Evolutionary conservation across 139 green algal genomes (phyloP).

Genomic region (Gonium pectorale): DNA sequence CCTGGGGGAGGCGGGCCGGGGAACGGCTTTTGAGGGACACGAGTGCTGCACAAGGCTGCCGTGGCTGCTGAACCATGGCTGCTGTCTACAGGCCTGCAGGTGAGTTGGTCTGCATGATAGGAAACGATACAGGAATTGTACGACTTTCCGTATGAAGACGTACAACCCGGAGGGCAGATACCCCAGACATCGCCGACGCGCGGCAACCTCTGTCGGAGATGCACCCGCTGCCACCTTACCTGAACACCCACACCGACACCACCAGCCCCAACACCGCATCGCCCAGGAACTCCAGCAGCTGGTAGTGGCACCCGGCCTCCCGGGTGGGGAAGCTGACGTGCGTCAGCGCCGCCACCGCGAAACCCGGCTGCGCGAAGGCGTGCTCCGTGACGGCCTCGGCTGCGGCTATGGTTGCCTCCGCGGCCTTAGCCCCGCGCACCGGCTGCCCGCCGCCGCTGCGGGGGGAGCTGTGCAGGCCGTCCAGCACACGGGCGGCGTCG

Average conservation of each 20-base stretch:
- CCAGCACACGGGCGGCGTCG: background rate
- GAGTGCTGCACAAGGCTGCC: background rate
- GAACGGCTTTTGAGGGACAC: background rate
- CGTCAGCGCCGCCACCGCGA: background rate
- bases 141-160: background rate
- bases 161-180: too few relatives aligned
- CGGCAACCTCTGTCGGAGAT: too few relatives aligned
- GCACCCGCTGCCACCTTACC: background rate
- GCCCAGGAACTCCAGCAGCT: constrained; percentile 9
- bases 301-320: background rate
- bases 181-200: background rate
- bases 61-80: background rate
- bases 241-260: constrained; percentile 18
- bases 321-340: background rate
- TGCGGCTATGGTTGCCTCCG: background rate
- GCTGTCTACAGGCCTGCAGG: background rate
- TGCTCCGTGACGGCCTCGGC: background rate
- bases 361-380: background rate
- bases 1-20: background rate
- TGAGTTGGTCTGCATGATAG: background rate
- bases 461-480: background rate
- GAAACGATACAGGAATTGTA: background rate
- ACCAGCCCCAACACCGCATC: constrained; percentile 6
- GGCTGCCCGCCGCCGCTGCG: background rate
- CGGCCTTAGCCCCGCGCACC: background rate